phyloP scores from a whole-genome alignment of 139 green algal genomes.

The Eudorina sp. region DNA sequence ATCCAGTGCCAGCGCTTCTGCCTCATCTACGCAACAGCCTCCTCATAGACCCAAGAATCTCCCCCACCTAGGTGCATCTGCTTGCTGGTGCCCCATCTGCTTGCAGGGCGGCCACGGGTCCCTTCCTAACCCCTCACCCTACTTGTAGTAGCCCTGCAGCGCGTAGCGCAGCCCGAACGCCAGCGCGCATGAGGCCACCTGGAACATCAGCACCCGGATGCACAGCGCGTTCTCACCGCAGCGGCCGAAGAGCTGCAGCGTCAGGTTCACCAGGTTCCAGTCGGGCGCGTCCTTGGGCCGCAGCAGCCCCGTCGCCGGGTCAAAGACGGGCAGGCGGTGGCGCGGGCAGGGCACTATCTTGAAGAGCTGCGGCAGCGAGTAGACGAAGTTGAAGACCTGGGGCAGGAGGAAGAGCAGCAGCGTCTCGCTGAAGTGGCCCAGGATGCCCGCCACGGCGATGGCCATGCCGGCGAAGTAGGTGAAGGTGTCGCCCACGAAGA shows the following conservation, averaged over 20 bases:
- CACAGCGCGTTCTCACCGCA: slow-evolving; percentile 89
- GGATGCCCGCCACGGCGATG: slow-evolving; percentile 96
- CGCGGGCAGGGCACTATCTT: slow-evolving; percentile 95
- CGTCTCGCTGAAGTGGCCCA: slow-evolving; percentile 98
- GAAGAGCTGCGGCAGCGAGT: slow-evolving; percentile 96
- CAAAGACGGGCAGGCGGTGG: slow-evolving; percentile 93
- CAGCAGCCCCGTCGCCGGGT: slow-evolving; percentile 85
- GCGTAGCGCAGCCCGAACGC: slow-evolving; percentile 73
- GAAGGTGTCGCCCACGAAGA: slow-evolving; percentile 99
- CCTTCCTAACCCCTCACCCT: too few relatives aligned
- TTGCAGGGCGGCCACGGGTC: too few relatives aligned
- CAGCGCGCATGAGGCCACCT: slow-evolving; percentile 79
- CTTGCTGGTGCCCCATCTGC: too few relatives aligned
- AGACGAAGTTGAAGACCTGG: slow-evolving; percentile 98
- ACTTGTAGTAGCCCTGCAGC: slow-evolving; percentile 84
- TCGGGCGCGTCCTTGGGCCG: slow-evolving; percentile 83
- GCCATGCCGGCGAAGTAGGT: slow-evolving; percentile 99
- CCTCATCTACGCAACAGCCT: too few relatives aligned
- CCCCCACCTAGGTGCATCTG: too few relatives aligned
- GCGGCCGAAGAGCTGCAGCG: slow-evolving; percentile 86
- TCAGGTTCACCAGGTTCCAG: slow-evolving; percentile 97
- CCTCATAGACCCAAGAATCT: too few relatives aligned
- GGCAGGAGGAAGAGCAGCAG: slow-evolving; percentile 97
- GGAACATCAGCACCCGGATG: slow-evolving; percentile 87
- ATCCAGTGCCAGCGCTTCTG: too few relatives aligned